Evolutionary conservation across 2,329 filamentous ascomycete species (phyloP), one percentile per base, ranked within the genome.

Genomic region (Penicillium sp.): DNA sequence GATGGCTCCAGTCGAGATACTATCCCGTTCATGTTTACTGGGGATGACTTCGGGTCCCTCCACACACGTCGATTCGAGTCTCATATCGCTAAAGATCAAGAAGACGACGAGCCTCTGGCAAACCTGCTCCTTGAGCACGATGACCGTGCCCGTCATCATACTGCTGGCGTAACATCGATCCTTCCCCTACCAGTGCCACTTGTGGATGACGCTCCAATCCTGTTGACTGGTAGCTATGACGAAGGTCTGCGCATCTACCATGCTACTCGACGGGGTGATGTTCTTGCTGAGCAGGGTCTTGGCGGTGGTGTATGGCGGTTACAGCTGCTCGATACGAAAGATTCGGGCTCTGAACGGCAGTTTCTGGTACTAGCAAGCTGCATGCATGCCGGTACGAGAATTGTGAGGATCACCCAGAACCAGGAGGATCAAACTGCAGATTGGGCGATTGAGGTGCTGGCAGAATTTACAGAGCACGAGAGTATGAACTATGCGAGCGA

Each of bases 401-500:
- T 98, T n/a, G 71, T 88, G 2, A 75, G 75, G 59, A 68, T 87
- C 3, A 70, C 60, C 39, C 67, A 68, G 36, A 61, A 52, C 33
- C 44, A 55, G 11, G 44, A 57, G 31, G 63, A 59, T 35, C 54
- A 69, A 6, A 77, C 81, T 18, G 72, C 75, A 61, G 60, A 77
- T 56, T 92, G 88, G 84, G 70, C 69, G 1, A 87, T 95, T 58
- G 78, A 83, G 44, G 80, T 94, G 1, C 65, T 93, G 49, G 87
- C 84, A 0, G 84, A 82, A 54, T 96, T 96, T 69, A 89, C 91
- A 66, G 90, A 94, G 71, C 92, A 97, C 72, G 82, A 90, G 77
- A 96, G 92, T 73, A 96, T 97, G 92, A 96, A 96, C 69, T 98
- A 98, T 73, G 93, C 89, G 6, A 91, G 89, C 67, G 92, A 93